phyloP scores from a whole-genome alignment of 805 yeast genomes.

The Komagataella populi region DNA sequence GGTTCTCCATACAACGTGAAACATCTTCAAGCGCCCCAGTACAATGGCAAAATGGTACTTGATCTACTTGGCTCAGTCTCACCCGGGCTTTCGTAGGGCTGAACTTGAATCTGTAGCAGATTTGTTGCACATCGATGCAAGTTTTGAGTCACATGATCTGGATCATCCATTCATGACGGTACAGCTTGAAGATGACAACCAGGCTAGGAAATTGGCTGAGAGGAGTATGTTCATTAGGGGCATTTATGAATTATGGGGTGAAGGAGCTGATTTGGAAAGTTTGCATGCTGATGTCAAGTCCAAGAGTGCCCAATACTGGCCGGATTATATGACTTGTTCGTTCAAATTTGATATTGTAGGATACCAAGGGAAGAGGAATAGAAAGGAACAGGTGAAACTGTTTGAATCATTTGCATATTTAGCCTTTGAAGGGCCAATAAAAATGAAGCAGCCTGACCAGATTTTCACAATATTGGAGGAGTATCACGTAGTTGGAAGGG shows the following conservation, averaged over 20 bases:
- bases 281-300: constrained; percentile 39
- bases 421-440: constrained; percentile 63
- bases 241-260: constrained; percentile 79
- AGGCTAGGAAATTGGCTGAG: constrained; percentile 48
- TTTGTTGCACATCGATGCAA: constrained; percentile 38
- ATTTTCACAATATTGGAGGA: constrained; percentile 65
- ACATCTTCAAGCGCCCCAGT: not conserved
- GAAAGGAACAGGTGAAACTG: constrained; percentile 36
- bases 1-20: not conserved
- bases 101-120: constrained; percentile 81
- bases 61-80: constrained; percentile 77
- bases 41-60: constrained; percentile 42
- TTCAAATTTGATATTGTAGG: constrained; percentile 80
- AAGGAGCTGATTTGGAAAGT: constrained; percentile 38
- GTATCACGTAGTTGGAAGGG: constrained; percentile 16
- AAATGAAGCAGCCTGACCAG: constrained; percentile 65
- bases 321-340: constrained; percentile 26
- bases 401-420: constrained; percentile 65
- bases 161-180: constrained; percentile 61
- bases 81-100: constrained; percentile 63
- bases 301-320: constrained; percentile 14
- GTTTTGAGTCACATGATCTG: constrained; percentile 44
- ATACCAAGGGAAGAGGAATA: constrained; percentile 52
- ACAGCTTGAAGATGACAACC: constrained; percentile 47
- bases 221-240: constrained; percentile 63